Conservation (phyloP, 768 basidiomycete genomes). For the Gloeophyllum trabeum region DNA sequence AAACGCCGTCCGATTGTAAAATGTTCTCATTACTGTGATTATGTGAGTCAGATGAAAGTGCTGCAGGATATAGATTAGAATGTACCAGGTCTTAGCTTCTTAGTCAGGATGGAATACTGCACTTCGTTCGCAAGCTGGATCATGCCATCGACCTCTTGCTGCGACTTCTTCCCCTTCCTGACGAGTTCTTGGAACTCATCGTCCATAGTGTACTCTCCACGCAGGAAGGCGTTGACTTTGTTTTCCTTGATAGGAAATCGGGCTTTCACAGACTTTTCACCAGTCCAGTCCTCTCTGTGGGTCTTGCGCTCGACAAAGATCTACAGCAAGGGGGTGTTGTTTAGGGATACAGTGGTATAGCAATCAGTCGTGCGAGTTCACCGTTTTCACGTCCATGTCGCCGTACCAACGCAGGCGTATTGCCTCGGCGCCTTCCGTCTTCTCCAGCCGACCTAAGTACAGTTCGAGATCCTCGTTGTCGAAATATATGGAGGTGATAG, state of each 20-base stretch:
- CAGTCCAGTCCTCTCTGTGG: conserved; percentile 98
- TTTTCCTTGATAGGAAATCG: conserved; percentile 94
- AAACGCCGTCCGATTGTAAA: conserved; percentile 98
- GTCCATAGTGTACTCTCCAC: conserved; percentile 88
- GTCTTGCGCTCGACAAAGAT: conserved; percentile 87
- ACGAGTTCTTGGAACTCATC: conserved; percentile 82
- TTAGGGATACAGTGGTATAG: background rate
- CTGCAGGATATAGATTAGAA: conserved; percentile 2
- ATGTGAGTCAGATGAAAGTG: background rate
- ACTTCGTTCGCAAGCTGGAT: conserved; percentile 96
- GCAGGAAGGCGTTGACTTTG: conserved; percentile 82
- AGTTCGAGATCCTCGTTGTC: conserved; percentile 94
- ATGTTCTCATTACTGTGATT: conserved; percentile 84
- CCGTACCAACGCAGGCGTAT: conserved; percentile 97
- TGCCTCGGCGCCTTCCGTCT: conserved; percentile 97
- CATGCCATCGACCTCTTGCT: conserved; percentile 87
- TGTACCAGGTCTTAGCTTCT: conserved; percentile 75
- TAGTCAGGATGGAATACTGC: conserved; percentile 80
- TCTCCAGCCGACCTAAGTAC: conserved; percentile 93
- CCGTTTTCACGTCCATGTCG: conserved; percentile 70
- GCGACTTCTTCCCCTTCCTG: conserved; percentile 85
- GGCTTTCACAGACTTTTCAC: conserved; percentile 96
- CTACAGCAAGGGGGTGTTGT: conserved; percentile 19
- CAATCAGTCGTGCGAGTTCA: conserved; percentile 21
- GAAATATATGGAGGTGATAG: conserved; percentile 96